These are phyloP conservation scores for Pseudotulostoma volvatum DNA, from an alignment of 495 filamentous ascomycete species.

Conservation along the genomic window DNA sequence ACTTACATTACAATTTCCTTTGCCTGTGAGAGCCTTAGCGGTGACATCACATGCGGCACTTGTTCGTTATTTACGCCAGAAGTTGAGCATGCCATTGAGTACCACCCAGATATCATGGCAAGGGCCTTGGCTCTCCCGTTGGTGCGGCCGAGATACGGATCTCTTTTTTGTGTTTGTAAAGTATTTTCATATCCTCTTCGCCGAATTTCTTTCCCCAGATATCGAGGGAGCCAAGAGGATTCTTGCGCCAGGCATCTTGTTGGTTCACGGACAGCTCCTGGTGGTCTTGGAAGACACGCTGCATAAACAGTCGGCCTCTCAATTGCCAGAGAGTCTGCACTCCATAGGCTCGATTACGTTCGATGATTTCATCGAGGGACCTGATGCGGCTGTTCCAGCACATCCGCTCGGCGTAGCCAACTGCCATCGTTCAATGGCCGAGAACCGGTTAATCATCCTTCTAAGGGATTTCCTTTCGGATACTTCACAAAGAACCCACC, in stretches of 20 bases:
- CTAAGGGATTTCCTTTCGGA: constrained; percentile 74
- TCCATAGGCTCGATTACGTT: constrained; percentile 51
- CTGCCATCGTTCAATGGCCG: constrained; percentile 66
- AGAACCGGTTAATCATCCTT: constrained; percentile 78
- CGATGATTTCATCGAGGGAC: constrained; percentile 52
- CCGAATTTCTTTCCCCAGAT: constrained; percentile 59
- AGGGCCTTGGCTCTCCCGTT: constrained; percentile 71
- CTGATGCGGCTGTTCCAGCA: constrained; percentile 54
- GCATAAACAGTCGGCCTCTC: constrained; percentile 45
- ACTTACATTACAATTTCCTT: constrained; percentile 57
- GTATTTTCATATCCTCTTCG: constrained; percentile 68
- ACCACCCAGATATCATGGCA: constrained; percentile 65
- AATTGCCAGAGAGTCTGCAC: constrained; percentile 32
- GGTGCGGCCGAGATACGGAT: constrained; percentile 83
- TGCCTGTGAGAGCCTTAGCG: constrained; percentile 48
- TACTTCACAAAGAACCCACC: constrained; percentile 36
- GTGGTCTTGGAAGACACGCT: constrained; percentile 71
- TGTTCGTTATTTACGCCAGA: constrained; percentile 47
- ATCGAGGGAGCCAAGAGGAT: constrained; percentile 45
- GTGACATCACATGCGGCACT: constrained; percentile 52
- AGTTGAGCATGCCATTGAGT: constrained; percentile 49
- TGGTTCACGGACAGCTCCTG: constrained; percentile 76
- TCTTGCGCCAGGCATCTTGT: constrained; percentile 60
- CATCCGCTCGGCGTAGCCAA: constrained; percentile 52
- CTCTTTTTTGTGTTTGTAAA: constrained; percentile 90